These are phyloP conservation scores for Tinospora cordifolia DNA, from an alignment of 164 flowering plant species.

Conservation along the genomic window DNA sequence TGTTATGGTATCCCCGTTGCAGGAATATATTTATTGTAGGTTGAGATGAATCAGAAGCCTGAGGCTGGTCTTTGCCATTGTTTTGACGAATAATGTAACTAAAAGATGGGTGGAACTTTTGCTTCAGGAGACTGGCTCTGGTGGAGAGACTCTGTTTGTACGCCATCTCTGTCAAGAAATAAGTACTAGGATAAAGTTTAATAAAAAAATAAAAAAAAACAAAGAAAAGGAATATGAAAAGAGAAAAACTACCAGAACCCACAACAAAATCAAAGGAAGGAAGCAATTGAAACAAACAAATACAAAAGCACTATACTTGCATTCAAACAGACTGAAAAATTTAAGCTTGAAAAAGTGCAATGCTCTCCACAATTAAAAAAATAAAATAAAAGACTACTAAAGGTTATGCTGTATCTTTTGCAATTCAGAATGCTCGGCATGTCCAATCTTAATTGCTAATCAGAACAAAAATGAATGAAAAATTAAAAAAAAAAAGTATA, in stretches of 20 bases:
- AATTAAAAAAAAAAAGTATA: background rate
- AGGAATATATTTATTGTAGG: constrained; percentile 8
- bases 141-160: constrained; percentile 41
- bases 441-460: too few relatives aligned
- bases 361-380: too few relatives aligned
- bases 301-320: too few relatives aligned
- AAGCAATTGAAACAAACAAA: background rate
- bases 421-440: too few relatives aligned
- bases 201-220: background rate
- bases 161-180: constrained; percentile 29
- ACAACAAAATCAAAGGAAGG: background rate
- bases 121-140: constrained; percentile 28
- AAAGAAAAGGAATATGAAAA: background rate
- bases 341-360: too few relatives aligned
- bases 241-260: background rate
- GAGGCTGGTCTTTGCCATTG: constrained; percentile 21
- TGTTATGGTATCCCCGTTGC: constrained; percentile 16
- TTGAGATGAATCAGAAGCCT: constrained; percentile 13
- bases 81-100: constrained; percentile 30
- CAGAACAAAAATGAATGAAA: background rate
- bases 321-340: too few relatives aligned
- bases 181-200: background rate
- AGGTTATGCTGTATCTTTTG: too few relatives aligned
- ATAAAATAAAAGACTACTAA: too few relatives aligned
- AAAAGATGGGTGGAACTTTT: constrained; percentile 37